Evolutionary conservation across 2,329 filamentous ascomycete species (phyloP).

Genomic region (Sarocladiaceae sp.): DNA sequence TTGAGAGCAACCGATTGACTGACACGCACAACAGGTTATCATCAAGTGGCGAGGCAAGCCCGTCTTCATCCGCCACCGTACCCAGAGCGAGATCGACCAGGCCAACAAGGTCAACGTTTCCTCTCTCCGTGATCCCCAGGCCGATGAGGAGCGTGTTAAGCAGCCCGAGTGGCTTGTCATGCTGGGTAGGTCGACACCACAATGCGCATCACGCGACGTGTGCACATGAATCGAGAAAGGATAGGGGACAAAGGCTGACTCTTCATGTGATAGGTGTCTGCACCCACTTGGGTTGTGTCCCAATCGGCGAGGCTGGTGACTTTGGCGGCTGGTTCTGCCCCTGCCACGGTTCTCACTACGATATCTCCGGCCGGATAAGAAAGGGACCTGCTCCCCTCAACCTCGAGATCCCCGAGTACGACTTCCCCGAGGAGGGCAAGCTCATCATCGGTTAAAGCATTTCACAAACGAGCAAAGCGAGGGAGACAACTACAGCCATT

Average conservation of each 20-base stretch:
- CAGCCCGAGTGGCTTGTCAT: conserved; percentile 99
- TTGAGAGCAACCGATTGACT: no score
- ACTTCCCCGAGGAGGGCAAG: conserved; percentile 85
- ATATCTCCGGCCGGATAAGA: conserved; percentile 97
- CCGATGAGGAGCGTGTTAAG: conserved; percentile 90
- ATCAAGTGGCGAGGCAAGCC: conserved; percentile 99
- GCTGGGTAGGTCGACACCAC: conserved; percentile 63
- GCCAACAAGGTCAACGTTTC: conserved; percentile 85
- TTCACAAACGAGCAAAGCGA: not conserved
- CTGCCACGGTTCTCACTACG: conserved; percentile 99
- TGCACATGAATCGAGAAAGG: not conserved
- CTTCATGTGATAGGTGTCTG: conserved; percentile 67
- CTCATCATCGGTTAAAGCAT: conserved; percentile 83
- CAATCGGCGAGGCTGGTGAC: conserved; percentile 97
- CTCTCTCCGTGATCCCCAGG: conserved; percentile 83
- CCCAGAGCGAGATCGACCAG: conserved; percentile 86
- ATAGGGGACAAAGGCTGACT: not conserved
- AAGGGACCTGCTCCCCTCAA: conserved; percentile 97
- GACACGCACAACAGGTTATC: conserved; percentile 63
- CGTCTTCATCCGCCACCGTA: conserved; percentile 99
- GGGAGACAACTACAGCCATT: not conserved
- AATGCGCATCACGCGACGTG: not conserved
- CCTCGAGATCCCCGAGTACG: conserved; percentile 89
- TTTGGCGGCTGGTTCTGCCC: conserved; percentile 99
- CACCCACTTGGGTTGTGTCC: conserved; percentile 98